Base-by-base conservation (phyloP, 495 filamentous ascomycete genomes). In the Lineolata rhizophorae region DNA sequence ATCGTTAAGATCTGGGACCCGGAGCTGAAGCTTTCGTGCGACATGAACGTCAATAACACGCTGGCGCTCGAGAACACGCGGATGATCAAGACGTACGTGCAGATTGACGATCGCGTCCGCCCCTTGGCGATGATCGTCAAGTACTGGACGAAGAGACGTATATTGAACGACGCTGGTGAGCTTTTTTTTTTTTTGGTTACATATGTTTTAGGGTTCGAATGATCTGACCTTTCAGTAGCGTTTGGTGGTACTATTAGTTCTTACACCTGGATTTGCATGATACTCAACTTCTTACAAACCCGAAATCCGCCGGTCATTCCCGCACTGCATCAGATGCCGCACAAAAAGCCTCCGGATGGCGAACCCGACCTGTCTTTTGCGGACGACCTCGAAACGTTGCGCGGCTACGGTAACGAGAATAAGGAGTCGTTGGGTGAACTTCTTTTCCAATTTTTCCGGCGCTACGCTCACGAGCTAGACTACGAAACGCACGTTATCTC, bases 1-100 rank as follows among this genome's bases (percentile, higher is more conserved):
- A 97, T 97, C 40, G 87, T 97, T 32, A 97, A 95, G 56, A 85
- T 93, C 29, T 95, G 84, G 84, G 87, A 97, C 47, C 90, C 87
- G 0, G 82, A 93, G 51, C 61, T 93, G 16, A 56, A 67, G 22
- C 58, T 97, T 36, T 76, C 82, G n/a, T 93, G 82, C 42, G 87
- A 97, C 48, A 87, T 97, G 76, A 97, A 95, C 36, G 82, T 95
- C 55, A 97, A 97, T 55, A 97, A 93, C 40, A 84, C 84, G 2
- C 41, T 85, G 28, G 87, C 87, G 1, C 54, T 97, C 38, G 84
- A 94, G 48, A 97, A 97, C 46, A 97, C 87, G 16, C 73, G 82
- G 9, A 93, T 97, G 87, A 82, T 97, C 42, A 83, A 84, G 50
- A 93, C 82, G 0, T 97, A 97, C 56, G 81, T 95, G 35, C 69